Percentiles rank a stretch among this genome's conserved stretches.
phyloP scores from a whole-genome alignment of 768 basidiomycete genomes.

The Agrocybe pediades region DNA sequence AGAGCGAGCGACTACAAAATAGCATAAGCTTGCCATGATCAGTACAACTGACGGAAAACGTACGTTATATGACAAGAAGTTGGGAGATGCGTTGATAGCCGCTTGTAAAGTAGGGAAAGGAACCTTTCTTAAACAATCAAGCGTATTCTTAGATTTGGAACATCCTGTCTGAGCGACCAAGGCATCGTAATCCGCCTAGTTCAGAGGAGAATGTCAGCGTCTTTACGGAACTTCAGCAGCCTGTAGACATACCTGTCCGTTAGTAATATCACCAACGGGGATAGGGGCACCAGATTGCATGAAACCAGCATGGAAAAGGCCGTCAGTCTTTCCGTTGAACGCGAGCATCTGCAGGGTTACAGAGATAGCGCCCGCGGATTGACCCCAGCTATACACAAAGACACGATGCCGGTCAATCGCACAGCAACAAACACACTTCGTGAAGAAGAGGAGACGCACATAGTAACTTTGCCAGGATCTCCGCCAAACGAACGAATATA shows the following conservation, averaged over 20 bases:
- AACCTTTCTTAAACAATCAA: conserved; percentile 43
- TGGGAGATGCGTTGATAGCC: conserved; percentile 30
- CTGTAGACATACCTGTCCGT: conserved; percentile 10
- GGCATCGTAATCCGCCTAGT: conserved; percentile 36
- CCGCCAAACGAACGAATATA: conserved; percentile 65
- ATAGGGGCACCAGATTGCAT: conserved; percentile 46
- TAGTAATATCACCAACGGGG: conserved; percentile 11
- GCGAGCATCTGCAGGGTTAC: conserved; percentile 52
- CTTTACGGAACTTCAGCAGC: neutral
- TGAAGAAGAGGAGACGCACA: conserved; percentile 28
- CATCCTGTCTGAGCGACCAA: conserved; percentile 42
- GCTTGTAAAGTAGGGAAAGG: conserved; percentile 29
- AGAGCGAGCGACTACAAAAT: conserved; percentile 35
- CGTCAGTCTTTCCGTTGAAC: conserved; percentile 43
- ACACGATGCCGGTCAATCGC: too few species aligned
- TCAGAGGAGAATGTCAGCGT: neutral
- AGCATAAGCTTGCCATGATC: neutral
- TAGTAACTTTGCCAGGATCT: conserved; percentile 53
- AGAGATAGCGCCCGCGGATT: conserved; percentile 54
- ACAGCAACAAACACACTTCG: too few species aligned
- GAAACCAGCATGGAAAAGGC: conserved; percentile 49
- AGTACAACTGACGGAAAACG: neutral
- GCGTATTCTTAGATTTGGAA: conserved; percentile 29
- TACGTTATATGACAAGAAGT: conserved; percentile 15
- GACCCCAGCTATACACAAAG: conserved; percentile 32